Base-by-base conservation (phyloP, 345 rosid species). In the Bruguiera sexangula region DNA sequence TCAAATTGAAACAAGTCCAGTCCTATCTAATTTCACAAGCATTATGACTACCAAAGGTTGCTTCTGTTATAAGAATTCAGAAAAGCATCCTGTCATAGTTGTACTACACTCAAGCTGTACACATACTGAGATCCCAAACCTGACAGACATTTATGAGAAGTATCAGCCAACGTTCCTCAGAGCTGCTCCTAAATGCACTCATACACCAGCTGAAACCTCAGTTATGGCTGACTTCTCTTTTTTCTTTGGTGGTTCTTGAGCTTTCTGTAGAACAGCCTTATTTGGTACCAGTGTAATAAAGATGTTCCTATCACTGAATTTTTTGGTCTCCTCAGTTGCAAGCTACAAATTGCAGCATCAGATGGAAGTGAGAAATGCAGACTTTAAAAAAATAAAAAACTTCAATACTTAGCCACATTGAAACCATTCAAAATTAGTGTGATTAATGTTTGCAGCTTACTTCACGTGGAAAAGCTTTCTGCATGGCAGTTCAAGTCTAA, bases 301-400 rank as follows among this genome's bases (percentile, higher is more conserved):
- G 63, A 91, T 75, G 78, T 85, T 89, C 71, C 93, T 83, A 60
- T 85, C 96, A 46, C 86, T 82, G 73, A 91, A 89, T 73, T 74
- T 94, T 80, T 89, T 89, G 84, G 84, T 83, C 84, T 89, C 98
- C 86, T 91, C 96, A 19, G 80, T 85, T 39, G 96, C 98, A 70
- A 87, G 95, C 98, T 91, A 82, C 80, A 83, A 58, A 74, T 19
- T 51, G 53, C 43, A 70, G 74, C 65, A 62, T 75, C 60, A 66
- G 54, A 70, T 13, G 20, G n/a, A 55, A 13, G 34, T 67, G 53
- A 36, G 57, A 53, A 39, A 51, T 57, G 46, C 19, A 22, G 24
- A 59, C 26, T 27, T 34, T 10, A 3, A 55, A 53, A 13, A 5
- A 30, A 52, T 36, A 55, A 69, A 19, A 5, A 9, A 19, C 16